Base-by-base conservation (phyloP, 306 rosid species). In the Glycine latifolia region DNA sequence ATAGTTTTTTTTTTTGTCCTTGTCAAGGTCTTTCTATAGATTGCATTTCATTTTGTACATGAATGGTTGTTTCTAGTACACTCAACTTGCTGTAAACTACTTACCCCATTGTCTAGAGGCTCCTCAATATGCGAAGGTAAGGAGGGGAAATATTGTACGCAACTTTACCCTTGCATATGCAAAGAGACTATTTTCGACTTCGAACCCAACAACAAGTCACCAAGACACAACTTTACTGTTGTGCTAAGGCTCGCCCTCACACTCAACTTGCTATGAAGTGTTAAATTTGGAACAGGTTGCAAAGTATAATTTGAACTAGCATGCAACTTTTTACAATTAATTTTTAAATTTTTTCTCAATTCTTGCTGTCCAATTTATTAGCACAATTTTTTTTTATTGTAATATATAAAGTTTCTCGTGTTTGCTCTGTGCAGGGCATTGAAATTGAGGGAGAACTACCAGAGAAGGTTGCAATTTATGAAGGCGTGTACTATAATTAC, bases 401-500 rank as follows among this genome's bases (percentile, higher is more conserved):
- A 68, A 73, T 20, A 53, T 87, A 15, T 48, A 73, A 84, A 54
- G 50, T 73, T 76, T 84, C 46, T 62, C 74, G 58, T 82, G 78
- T 67, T 62, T 61, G 76, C 89, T 83, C 66, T 75, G 69, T 62
- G 79, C 92, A 96, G 99, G 90, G 92, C 73, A 73, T 91, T 83
- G 93, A 91, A 84, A 71, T 88, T 31, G 90, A 89, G 83, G 97
- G 95, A 82, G 87, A 70, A 50, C 75, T 89, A 74, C 87, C 98
- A 55, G 94, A 96, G 86, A 91, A 90, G 87, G 69, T 79, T 75
- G 67, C 71, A 44, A 87, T 89, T 86, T 87, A 91, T 8, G 91
- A 92, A 82, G 99, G 99, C 86, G 97, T 93, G 75, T 91, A 92
- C 91, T 96, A 96, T 83, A 96, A 93, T 85, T 96, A 96, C 89